phyloP scores from a whole-genome alignment of 345 rosid genomes.

The Aethionema arabicum region DNA sequence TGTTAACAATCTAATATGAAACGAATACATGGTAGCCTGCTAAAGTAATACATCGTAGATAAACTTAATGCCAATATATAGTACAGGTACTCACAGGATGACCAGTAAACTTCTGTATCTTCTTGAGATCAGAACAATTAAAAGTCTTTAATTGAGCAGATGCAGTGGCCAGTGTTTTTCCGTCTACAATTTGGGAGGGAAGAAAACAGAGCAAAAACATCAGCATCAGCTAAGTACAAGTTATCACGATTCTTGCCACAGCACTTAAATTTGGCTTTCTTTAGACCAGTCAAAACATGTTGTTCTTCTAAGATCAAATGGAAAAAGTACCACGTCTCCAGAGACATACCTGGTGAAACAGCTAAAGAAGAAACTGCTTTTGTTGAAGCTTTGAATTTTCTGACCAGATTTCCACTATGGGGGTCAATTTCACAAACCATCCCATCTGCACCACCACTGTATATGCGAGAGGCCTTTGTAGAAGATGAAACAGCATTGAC shows the following conservation, averaged over 20 bases:
- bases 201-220: constrained; percentile 10
- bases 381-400: constrained; percentile 72
- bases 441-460: constrained; percentile 90
- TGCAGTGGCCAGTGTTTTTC: constrained; percentile 73
- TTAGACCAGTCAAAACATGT: constrained; percentile 2
- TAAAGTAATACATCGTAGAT: constrained; percentile 3
- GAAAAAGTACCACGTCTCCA: background rate
- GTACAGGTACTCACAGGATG: constrained; percentile 71
- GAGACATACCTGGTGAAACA: constrained; percentile 67
- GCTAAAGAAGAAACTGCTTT: constrained; percentile 74
- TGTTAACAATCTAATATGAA: background rate
- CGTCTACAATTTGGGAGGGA: constrained; percentile 47
- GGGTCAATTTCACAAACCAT: constrained; percentile 87
- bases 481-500: constrained; percentile 81
- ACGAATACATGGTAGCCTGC: background rate
- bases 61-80: background rate
- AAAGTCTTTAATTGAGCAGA: constrained; percentile 74
- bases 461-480: constrained; percentile 50
- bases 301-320: background rate
- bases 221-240: constrained; percentile 22
- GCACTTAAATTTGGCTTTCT: background rate
- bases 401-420: constrained; percentile 58
- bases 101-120: constrained; percentile 85
- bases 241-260: background rate
- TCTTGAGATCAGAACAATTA: constrained; percentile 67